Base-by-base conservation (phyloP, 2,329 filamentous ascomycete species). In the Trichoderma gracile region DNA sequence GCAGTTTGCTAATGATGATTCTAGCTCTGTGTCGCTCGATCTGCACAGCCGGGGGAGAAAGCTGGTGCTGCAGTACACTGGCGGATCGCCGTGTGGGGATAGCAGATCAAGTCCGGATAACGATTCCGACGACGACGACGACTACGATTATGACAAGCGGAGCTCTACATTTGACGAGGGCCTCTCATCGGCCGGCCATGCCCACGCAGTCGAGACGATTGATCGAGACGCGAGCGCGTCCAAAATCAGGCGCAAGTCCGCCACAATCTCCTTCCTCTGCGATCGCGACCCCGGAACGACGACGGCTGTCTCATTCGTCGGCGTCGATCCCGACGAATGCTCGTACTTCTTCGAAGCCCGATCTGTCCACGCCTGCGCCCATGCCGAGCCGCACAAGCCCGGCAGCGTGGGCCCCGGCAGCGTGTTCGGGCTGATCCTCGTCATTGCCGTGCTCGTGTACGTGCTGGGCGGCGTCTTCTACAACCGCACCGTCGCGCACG, bases 311-410 rank as follows among this genome's bases (percentile, higher is more conserved):
- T 92, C 91, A 21, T 99, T 97, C 75, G 89, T 98, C 65, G 92
- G 91, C 65, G 80, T 81, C 49, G 89, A 93, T 67, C 89, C 91
- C 46, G 93, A 98, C 74, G 89, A 96, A 66, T 99, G 95, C 82
- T 87, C 92, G 33, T 99, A 98, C 78, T 91, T 96, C 78, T 99
- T 99, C 79, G 93, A 98, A 76, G 89, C 93, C 56, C 90, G 94
- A 68, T 95, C 92, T 25, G 84, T 86, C 52, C 90, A 92, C 69
- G 94, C 93, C 12, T 99, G 95, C 71, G 81, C 84, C 14, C 81
- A 81, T 62, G 82, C 84, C 50, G 85, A 88, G 73, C 87, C 89
- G 64, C 87, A 90, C 75, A 91, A 90, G 74, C 82, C 91, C 78
- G 78, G 93, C 81, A 80, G 88, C 77, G 79, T 89, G 81, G 77